Percentiles rank a stretch among this genome's conserved stretches.
These are phyloP conservation scores for Phlebopus sp. DNA, from an alignment of 1,284 basidiomycete genomes.

Conservation along the genomic window DNA sequence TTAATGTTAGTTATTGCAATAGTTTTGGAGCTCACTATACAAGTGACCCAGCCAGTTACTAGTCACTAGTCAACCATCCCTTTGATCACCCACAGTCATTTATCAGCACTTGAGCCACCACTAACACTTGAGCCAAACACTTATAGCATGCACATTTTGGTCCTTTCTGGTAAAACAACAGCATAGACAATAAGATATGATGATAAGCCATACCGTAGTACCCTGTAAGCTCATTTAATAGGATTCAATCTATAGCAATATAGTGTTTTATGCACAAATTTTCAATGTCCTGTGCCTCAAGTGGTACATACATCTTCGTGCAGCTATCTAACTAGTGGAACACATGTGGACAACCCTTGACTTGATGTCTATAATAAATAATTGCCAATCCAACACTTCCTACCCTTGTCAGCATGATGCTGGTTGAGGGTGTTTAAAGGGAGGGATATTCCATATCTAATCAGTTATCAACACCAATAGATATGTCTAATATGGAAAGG, in stretches of 20 bases:
- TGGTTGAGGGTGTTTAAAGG: background rate
- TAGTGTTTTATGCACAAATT: background rate
- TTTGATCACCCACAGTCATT: too few species aligned
- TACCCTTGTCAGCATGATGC: background rate
- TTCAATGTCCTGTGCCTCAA: background rate
- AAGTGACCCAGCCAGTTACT: too few species aligned
- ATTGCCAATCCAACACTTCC: background rate
- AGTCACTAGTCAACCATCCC: too few species aligned
- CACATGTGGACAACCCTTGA: background rate
- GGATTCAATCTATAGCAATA: background rate
- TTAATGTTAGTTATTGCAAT: too few species aligned
- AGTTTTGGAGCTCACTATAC: too few species aligned
- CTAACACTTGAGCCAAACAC: background rate
- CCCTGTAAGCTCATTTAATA: background rate
- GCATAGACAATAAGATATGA: background rate
- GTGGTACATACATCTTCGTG: background rate
- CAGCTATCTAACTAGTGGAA: constrained; percentile 1
- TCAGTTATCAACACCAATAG: background rate
- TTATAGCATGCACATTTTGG: background rate
- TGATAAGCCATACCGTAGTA: background rate
- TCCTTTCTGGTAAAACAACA: background rate
- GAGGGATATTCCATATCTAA: too few species aligned
- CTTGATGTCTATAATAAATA: background rate
- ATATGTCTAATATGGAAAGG: background rate
- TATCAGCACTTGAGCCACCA: background rate